These are phyloP conservation scores for Forsythia viridissima DNA, from an alignment of 257 asterid species.

Conservation along the genomic window DNA sequence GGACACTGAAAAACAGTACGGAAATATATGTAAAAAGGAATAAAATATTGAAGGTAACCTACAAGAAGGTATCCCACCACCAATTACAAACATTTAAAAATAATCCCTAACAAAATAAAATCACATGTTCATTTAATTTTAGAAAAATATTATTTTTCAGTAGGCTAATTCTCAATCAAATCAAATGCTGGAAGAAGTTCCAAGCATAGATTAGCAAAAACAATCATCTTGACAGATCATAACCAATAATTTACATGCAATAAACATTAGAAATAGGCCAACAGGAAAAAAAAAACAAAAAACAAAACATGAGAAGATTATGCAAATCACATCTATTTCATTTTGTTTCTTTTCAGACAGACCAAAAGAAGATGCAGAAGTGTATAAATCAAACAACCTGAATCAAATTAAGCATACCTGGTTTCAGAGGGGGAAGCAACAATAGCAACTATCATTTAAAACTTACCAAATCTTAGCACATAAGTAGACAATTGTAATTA, in stretches of 20 bases:
- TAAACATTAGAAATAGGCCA: not conserved
- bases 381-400: not conserved
- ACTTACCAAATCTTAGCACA: too few relatives aligned
- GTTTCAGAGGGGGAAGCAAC: not conserved
- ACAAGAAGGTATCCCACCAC: not conserved
- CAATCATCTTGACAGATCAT: not conserved
- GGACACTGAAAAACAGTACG: constrained; percentile 52
- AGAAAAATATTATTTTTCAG: not conserved
- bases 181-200: not conserved
- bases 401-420: not conserved
- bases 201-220: not conserved
- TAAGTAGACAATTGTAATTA: too few relatives aligned
- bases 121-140: not conserved
- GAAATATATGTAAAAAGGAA: constrained; percentile 1
- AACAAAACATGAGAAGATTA: not conserved
- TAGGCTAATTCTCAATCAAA: constrained; percentile 13
- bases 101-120: not conserved
- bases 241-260: not conserved
- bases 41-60: not conserved
- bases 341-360: too few relatives aligned
- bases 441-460: too few relatives aligned
- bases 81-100: not conserved
- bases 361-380: not conserved
- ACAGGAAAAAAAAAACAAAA: too few relatives aligned
- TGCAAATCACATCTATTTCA: too few relatives aligned